These are phyloP conservation scores for Sordariomycetes sp. DNA, from an alignment of 2,329 filamentous ascomycete species.

Conservation along the genomic window DNA sequence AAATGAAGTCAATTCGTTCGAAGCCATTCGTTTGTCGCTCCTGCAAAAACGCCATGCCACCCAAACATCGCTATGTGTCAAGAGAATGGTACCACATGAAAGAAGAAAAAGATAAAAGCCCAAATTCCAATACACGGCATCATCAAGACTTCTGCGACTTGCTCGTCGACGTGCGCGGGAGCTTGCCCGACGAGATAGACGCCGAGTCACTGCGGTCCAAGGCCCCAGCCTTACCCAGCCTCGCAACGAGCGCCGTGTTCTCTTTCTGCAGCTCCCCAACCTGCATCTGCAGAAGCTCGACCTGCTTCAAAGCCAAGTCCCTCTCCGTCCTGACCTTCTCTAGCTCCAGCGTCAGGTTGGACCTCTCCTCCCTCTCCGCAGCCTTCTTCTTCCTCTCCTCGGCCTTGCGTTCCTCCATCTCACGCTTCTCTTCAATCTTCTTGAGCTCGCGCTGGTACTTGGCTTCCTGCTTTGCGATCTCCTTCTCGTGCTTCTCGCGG, in stretches of 20 bases:
- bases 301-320: constrained; percentile 41
- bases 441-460: constrained; percentile 55
- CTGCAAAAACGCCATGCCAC: too few relatives aligned
- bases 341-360: constrained; percentile 39
- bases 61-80: too few relatives aligned
- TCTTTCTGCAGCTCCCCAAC: constrained; percentile 49
- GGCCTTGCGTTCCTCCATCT: constrained; percentile 52
- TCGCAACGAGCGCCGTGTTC: constrained; percentile 49
- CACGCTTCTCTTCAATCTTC: constrained; percentile 55
- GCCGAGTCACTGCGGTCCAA: neutral
- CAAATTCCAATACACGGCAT: too few relatives aligned
- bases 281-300: constrained; percentile 43
- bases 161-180: too few relatives aligned
- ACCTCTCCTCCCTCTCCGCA: constrained; percentile 43
- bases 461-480: constrained; percentile 56
- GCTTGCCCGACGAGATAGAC: constrained; percentile 1
- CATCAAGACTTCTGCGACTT: too few relatives aligned
- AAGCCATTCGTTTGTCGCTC: too few relatives aligned
- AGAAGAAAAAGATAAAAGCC: too few relatives aligned
- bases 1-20: too few relatives aligned
- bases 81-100: too few relatives aligned
- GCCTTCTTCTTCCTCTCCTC: constrained; percentile 41
- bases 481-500: constrained; percentile 53
- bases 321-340: constrained; percentile 40
- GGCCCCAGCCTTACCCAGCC: constrained; percentile 31